Evolutionary conservation across 2,329 filamentous ascomycete species (phyloP).

Genomic region (Trichoderma atroviride): DNA sequence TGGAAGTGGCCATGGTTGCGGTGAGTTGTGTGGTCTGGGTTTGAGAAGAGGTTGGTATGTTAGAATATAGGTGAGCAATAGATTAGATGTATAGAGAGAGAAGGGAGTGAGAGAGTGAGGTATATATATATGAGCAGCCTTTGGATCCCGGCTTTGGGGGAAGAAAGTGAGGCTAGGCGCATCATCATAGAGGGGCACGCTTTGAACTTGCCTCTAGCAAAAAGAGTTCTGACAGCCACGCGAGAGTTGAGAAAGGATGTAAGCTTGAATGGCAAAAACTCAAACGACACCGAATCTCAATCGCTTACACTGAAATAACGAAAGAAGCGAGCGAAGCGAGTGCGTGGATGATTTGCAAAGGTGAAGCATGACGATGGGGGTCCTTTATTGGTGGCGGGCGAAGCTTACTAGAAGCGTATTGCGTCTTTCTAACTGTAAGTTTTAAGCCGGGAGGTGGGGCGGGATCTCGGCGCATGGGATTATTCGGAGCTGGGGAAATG

Average conservation of each 20-base stretch:
- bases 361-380: not conserved
- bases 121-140: not conserved
- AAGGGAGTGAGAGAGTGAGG: not conserved
- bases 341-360: not conserved
- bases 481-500: not conserved
- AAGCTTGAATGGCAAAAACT: not conserved
- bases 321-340: not conserved
- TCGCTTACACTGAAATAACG: not conserved
- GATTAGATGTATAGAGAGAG: not conserved
- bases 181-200: not conserved
- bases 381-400: not conserved
- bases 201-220: not conserved
- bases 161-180: not conserved
- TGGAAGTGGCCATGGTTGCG: slow-evolving; percentile 9
- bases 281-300: not conserved
- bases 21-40: not conserved
- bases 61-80: not conserved
- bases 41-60: not conserved
- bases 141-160: not conserved
- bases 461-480: not conserved
- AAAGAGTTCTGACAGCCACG: not conserved
- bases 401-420: not conserved
- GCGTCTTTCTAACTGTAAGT: not conserved
- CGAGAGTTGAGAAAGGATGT: not conserved
- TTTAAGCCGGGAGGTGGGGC: not conserved